Evolutionary conservation across 306 rosid genomes (phyloP), one percentile per base, ranked within the genome.

Genomic region (Acacia acuminata): DNA sequence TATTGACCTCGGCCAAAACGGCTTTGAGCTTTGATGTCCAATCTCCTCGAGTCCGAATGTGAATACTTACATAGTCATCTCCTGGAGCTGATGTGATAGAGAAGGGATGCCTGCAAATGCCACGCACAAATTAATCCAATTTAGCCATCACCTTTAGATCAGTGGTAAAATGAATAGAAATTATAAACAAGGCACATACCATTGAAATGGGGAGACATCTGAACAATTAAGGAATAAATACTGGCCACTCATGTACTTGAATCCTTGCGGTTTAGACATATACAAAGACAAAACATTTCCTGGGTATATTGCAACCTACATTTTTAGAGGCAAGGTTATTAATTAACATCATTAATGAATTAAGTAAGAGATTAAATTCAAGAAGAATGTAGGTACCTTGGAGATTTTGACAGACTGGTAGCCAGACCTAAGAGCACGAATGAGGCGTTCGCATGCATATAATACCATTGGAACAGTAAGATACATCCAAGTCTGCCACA

Each of bases 21-120:
- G 87, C 82, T 92, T 89, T 79, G 92, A 69, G 77, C 85, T 97
- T 80, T 82, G 81, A 48, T 0, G 99, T 95, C 99, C 99, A 95
- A 71, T 95, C 99, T 15, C 97, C 99, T 2, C 90, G 94, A 4
- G 85, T 92, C 8, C 97, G 88, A 81, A 95, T 93, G 83, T 93
- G 99, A 66, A 93, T 96, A 44, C 94, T 95, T 55, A 95, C 83
- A 68, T 85, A 78, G 66, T 93, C 97, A 69, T 95, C 99, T 53
- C 97, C 97, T 44, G 98, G 94, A 7, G 98, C 98, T 56, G 98
- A 93, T 81, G 98, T 95, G 58, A 95, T 89, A 36, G 98, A 95
- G 74, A 95, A 95, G 42, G 99, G 99, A 79, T 95, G 99, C 99
- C 99, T 95, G 78, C 44, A 86, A 72, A 68, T 75, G 50, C 50